Evolutionary conservation across 495 filamentous ascomycete genomes (phyloP), one percentile per base, ranked within the genome.

Genomic region (Penicillium alfredii): DNA sequence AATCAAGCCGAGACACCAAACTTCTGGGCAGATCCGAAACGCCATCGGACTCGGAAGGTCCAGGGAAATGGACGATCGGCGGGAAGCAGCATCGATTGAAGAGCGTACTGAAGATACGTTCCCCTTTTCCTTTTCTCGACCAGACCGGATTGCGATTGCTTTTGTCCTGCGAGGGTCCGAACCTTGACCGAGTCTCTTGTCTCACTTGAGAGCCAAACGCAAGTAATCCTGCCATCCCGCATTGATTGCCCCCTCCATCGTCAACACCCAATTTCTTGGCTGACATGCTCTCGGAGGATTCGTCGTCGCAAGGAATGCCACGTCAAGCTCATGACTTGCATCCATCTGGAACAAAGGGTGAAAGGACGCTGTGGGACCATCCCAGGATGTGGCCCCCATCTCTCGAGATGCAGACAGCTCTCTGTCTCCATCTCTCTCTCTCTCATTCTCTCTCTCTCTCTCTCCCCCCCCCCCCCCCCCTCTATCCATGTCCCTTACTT

Each of bases 161-260:
- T 30, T n/a, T n/a, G n/a, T n/a, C 11, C 35, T 56, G 49, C 43
- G 49, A 56, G 52, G 27, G 45, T 53, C 53, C 49, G 49, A 37
- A 40, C 15, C 36, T 32, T 39, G 13, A 29, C 41, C 47, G 47
- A 51, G 44, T 47, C 40, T 37, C 38, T 44, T 49, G 49, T 53
- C 45, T 56, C 49, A 53, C 43, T 33, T 45, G 41, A 44, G 45
- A 43, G 40, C 54, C 54, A 57, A 51, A 57, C 54, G 47, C 42
- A 55, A 48, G 51, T 42, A 49, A 49, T 57, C 54, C 54, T 55
- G 54, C 41, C 51, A 44, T 51, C 47, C 54, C 54, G 54, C 40
- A 41, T 44, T 53, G 49, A 49, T 52, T 52, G 44, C 42, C 48
- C 22, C n/a, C n/a, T n/a, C n/a, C n/a, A n/a, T n/a, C n/a, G n/a